Base-by-base conservation (phyloP, 345 rosid genomes). In the Eucalyptus dawsonii region DNA sequence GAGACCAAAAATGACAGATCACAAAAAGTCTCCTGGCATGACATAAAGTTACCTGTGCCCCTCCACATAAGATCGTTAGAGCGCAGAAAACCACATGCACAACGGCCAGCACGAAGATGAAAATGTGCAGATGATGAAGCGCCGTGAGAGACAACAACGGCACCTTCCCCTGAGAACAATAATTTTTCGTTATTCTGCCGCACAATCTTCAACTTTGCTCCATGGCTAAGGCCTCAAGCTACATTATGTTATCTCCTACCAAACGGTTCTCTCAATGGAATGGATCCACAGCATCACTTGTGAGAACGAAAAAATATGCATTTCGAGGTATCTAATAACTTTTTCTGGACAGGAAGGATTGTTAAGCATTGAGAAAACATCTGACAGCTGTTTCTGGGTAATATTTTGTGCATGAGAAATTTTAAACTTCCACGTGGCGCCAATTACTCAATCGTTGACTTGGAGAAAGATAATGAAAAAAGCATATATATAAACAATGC, bases 41-140 rank as follows among this genome's bases (percentile, higher is more conserved):
- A 76, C 83, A 37, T 40, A 6, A 76, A 21, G 51, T 89, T 91
- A 95, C 99, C 96, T 96, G 95, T 53, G 94, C 93, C 88, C 95
- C 95, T 88, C 99, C 99, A 31, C 95, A 94, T 62, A 97, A 89
- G 89, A 97, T 95, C 86, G 99, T 97, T 58, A 97, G 92, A 90
- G 94, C 98, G 88, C 97, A 95, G 93, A 96, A 93, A 42, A 92
- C 88, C 54, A 97, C 96, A 60, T 97, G 99, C 2, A 93, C 92
- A 34, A 94, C 93, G 3, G 98, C 99, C 62, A 97, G 94, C 40
- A 95, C 97, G 34, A 97, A 97, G 91, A 97, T 97, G 89, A 97
- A 95, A 87, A 95, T 95, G 86, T 97, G 98, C 89, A 97, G 96
- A 91, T 97, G 97, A 86, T 97, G 98, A 81, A 97, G 87, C 24